phyloP scores from a whole-genome alignment of 139 green algal genomes.

The Coelastrella sp. region DNA sequence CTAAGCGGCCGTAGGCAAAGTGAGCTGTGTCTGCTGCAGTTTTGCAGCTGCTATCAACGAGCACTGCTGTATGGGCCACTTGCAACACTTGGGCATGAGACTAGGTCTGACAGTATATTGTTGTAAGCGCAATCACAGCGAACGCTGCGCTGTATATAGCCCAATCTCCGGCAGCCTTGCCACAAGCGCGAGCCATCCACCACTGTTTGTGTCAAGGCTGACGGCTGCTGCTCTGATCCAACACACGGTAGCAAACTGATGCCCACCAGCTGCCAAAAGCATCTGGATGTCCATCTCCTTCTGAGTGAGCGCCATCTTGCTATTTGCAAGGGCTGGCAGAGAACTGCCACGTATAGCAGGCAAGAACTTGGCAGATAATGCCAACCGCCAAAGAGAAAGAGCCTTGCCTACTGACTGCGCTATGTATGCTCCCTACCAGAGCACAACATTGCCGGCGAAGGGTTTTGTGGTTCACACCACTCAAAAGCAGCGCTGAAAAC shows the following conservation, averaged over 20 bases:
- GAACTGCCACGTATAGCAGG: conserved; percentile 27
- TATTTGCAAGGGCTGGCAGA: conserved; percentile 18
- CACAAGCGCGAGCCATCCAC: not conserved
- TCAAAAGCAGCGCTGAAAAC: not conserved
- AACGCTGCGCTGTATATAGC: not conserved
- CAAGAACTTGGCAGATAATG: not conserved
- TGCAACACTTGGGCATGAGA: no score
- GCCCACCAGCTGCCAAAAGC: conserved; percentile 91
- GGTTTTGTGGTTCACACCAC: not conserved
- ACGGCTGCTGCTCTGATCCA: conserved; percentile 31
- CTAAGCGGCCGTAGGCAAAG: no score
- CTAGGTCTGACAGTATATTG: no score
- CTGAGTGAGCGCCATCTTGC: conserved; percentile 83
- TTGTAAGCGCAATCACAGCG: no score
- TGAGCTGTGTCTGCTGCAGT: not conserved
- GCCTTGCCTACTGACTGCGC: not conserved
- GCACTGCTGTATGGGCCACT: no score
- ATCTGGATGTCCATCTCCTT: conserved; percentile 91
- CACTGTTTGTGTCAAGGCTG: not conserved
- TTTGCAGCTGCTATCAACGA: no score
- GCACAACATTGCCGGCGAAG: not conserved
- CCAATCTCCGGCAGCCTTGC: not conserved
- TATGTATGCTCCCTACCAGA: not conserved
- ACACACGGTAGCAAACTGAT: conserved; percentile 69
- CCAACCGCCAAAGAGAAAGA: conserved; percentile 17